These are phyloP conservation scores for Diaporthe citri DNA, from an alignment of 2,329 filamentous ascomycete genomes.

Conservation along the genomic window DNA sequence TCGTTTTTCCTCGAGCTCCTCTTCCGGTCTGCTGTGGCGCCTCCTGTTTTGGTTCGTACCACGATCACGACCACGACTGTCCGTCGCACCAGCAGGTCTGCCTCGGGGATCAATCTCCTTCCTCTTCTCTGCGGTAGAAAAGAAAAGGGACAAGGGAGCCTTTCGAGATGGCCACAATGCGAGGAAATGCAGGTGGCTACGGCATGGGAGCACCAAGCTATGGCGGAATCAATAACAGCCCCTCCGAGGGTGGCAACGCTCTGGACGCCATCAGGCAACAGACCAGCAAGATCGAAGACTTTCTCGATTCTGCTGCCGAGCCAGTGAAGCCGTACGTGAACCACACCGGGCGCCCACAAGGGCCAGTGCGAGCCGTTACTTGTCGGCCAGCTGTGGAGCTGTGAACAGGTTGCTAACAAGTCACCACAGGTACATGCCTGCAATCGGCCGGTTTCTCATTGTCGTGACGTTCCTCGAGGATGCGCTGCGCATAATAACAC, in stretches of 20 bases:
- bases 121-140: background rate
- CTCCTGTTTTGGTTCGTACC: conserved; percentile 12
- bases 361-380: background rate
- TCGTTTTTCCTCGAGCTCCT: conserved; percentile 22
- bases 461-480: conserved; percentile 99
- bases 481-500: conserved; percentile 93
- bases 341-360: conserved; percentile 4
- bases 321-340: conserved; percentile 91
- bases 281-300: conserved; percentile 98
- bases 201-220: conserved; percentile 69
- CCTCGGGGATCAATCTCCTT: background rate
- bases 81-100: conserved; percentile 34
- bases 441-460: conserved; percentile 96
- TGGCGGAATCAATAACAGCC: conserved; percentile 76
- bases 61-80: background rate
- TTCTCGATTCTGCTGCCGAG: conserved; percentile 87
- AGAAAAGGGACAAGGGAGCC: background rate
- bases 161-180: conserved; percentile 39
- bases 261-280: conserved; percentile 93
- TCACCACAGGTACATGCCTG: conserved; percentile 82
- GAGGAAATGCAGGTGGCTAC: conserved; percentile 40
- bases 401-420: conserved; percentile 44
- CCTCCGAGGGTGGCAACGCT: conserved; percentile 75
- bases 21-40: conserved; percentile 25
- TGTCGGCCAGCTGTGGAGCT: background rate